These are phyloP conservation scores for Sugiyamaella grinbergsii DNA, from an alignment of 1,139 yeast species.

Conservation along the genomic window DNA sequence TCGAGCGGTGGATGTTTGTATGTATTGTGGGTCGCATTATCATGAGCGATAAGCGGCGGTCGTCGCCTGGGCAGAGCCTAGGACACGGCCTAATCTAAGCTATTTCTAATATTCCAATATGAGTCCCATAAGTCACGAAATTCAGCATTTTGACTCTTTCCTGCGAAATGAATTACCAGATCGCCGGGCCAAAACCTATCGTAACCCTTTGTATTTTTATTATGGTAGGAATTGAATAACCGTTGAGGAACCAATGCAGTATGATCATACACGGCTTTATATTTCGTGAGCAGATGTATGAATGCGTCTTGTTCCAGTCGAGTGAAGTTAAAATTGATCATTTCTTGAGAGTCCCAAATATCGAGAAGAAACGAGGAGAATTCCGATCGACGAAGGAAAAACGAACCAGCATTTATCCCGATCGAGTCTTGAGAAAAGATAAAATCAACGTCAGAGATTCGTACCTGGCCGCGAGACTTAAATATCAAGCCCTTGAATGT, in stretches of 20 bases:
- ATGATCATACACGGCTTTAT: conserved; percentile 35
- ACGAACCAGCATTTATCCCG: conserved; percentile 45
- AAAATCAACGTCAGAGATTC: conserved; percentile 33
- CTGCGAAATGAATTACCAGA: conserved; percentile 39
- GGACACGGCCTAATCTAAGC: neutral
- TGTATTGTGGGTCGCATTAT: conserved; percentile 34
- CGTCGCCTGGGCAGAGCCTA: neutral
- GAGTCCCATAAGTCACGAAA: conserved; percentile 15
- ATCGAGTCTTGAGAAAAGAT: conserved; percentile 38
- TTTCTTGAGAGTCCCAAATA: conserved; percentile 32
- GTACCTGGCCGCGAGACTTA: conserved; percentile 20
- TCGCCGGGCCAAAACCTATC: conserved; percentile 35
- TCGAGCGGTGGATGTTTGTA: conserved; percentile 29
- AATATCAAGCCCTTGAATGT: conserved; percentile 31
- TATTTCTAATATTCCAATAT: conserved; percentile 5
- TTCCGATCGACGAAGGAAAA: conserved; percentile 39
- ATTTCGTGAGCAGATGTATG: conserved; percentile 31
- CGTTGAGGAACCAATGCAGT: conserved; percentile 44
- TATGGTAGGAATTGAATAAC: conserved; percentile 39
- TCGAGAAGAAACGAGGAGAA: conserved; percentile 31
- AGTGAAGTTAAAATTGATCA: conserved; percentile 23
- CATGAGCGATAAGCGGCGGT: conserved; percentile 23
- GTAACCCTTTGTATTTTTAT: conserved; percentile 26
- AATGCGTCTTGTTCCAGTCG: conserved; percentile 36
- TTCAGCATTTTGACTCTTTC: conserved; percentile 19